phyloP scores from a whole-genome alignment of 768 basidiomycete genomes.

The Neoboletus magnificus region DNA sequence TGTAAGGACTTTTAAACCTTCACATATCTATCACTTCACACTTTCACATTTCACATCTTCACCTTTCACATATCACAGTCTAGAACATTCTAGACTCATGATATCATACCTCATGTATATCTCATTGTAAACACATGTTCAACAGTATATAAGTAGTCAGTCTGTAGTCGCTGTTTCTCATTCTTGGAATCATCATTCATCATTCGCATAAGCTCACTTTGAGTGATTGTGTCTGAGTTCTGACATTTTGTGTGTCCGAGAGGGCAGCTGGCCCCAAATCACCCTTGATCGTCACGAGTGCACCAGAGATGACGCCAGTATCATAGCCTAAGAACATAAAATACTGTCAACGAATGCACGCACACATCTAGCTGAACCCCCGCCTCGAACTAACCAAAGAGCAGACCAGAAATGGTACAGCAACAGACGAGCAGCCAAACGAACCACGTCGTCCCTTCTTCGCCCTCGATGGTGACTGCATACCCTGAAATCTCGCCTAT shows the following conservation, averaged over 20 bases:
- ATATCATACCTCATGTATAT: too few species aligned
- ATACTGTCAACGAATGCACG: not conserved
- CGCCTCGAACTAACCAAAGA: constrained; percentile 55
- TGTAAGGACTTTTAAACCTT: too few species aligned
- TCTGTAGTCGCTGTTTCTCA: too few species aligned
- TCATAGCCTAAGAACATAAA: constrained; percentile 56
- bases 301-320: constrained; percentile 77
- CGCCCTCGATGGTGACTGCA: constrained; percentile 59
- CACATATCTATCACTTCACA: too few species aligned
- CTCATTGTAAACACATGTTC: too few species aligned
- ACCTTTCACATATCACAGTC: too few species aligned
- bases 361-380: not conserved
- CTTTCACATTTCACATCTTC: too few species aligned
- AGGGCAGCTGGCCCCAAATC: constrained; percentile 59
- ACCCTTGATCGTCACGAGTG: constrained; percentile 67
- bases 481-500: constrained; percentile 57
- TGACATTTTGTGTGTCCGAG: constrained; percentile 64
- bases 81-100: too few species aligned
- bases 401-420: constrained; percentile 71
- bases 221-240: too few species aligned
- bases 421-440: constrained; percentile 75
- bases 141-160: too few species aligned
- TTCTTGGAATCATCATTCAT: too few species aligned
- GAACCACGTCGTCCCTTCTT: constrained; percentile 66
- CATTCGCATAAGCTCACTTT: too few species aligned